Percentiles rank a stretch among this genome's conserved stretches.
Evolutionary conservation across 352 stramenopile species (phyloP).

Genomic region (Phytopythium chamaehyphon): DNA sequence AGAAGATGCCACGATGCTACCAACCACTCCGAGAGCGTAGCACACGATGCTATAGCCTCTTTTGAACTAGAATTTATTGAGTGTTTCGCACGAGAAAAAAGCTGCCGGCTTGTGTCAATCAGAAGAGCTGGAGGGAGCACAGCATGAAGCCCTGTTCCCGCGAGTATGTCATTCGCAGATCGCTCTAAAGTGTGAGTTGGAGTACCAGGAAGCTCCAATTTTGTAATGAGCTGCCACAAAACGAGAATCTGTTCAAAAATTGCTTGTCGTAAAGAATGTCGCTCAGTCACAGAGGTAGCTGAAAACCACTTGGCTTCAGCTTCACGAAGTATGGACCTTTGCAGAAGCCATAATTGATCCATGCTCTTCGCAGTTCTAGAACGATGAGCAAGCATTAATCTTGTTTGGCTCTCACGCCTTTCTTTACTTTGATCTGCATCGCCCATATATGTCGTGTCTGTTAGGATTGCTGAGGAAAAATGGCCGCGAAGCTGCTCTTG

Average conservation of each 20-base stretch:
- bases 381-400: background rate
- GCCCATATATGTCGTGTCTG: background rate
- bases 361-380: background rate
- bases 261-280: constrained; percentile 31
- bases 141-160: constrained; percentile 28
- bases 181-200: constrained; percentile 26
- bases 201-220: constrained; percentile 22
- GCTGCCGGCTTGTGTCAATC: constrained; percentile 20
- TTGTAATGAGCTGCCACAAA: constrained; percentile 37
- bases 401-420: background rate
- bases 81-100: background rate
- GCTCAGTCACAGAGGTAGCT: constrained; percentile 20
- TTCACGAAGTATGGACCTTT: constrained; percentile 18
- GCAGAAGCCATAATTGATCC: constrained; percentile 4
- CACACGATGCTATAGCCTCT: background rate
- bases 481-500: constrained; percentile 25
- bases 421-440: background rate
- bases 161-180: constrained; percentile 19
- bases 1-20: constrained; percentile 20
- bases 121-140: constrained; percentile 25
- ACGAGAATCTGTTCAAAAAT: constrained; percentile 43
- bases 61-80: too few species aligned
- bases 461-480: constrained; percentile 4
- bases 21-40: constrained; percentile 11
- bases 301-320: constrained; percentile 36